phyloP scores from a whole-genome alignment of 495 filamentous ascomycete species.

The Oidiodendron maius region DNA sequence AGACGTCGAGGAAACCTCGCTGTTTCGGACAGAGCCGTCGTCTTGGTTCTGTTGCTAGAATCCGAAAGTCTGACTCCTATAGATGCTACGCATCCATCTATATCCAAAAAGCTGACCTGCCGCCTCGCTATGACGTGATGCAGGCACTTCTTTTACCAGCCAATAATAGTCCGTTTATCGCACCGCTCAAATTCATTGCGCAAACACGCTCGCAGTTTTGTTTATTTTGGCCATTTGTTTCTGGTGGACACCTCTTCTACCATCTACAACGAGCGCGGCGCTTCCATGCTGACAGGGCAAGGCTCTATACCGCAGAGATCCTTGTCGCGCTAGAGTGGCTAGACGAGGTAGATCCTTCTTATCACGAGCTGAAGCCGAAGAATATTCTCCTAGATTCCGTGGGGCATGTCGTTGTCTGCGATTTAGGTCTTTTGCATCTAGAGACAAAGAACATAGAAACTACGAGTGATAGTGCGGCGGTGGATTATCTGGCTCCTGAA shows the following conservation, averaged over 20 bases:
- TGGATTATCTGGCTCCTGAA: conserved; percentile 92
- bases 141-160: conserved; percentile 23
- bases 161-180: conserved; percentile 79
- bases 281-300: conserved; percentile 89
- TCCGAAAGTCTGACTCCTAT: background rate
- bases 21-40: too few species aligned
- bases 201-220: conserved; percentile 93
- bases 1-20: conserved; percentile 55
- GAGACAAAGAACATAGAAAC: conserved; percentile 93
- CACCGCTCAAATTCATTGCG: conserved; percentile 94
- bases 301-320: conserved; percentile 96
- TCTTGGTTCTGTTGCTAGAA: background rate
- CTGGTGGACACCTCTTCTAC: conserved; percentile 94
- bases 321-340: conserved; percentile 91
- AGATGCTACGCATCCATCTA: background rate
- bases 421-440: conserved; percentile 89
- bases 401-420: conserved; percentile 75
- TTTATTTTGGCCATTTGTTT: conserved; percentile 97
- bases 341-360: conserved; percentile 91
- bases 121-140: background rate
- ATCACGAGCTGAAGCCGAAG: conserved; percentile 81
- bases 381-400: conserved; percentile 81
- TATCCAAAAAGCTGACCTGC: background rate
- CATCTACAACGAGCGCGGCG: conserved; percentile 93
- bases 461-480: conserved; percentile 95